phyloP scores from a whole-genome alignment of 1,139 yeast genomes.

The Candida glucosophila region DNA sequence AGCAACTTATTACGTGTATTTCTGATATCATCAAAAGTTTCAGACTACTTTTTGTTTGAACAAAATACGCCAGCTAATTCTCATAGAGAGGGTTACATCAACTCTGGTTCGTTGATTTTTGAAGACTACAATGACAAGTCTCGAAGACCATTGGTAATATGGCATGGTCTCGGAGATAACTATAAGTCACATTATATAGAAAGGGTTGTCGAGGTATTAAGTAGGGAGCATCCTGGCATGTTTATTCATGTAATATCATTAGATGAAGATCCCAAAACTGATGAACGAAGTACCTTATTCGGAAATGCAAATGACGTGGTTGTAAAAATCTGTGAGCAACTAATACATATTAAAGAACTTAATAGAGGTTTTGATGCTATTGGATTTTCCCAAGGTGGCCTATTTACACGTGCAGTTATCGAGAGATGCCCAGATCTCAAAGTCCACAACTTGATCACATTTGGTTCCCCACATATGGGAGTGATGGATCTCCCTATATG shows the following conservation, averaged over 20 bases:
- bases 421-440: slow-evolving; percentile 46
- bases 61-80: too few relatives aligned
- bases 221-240: slow-evolving; percentile 40
- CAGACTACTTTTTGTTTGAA: too few relatives aligned
- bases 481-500: slow-evolving; percentile 64
- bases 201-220: slow-evolving; percentile 34
- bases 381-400: slow-evolving; percentile 81
- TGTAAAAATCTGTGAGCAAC: slow-evolving; percentile 31
- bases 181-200: slow-evolving; percentile 57
- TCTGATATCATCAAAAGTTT: too few relatives aligned
- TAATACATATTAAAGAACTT: slow-evolving; percentile 32
- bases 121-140: too few relatives aligned
- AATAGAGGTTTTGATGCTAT: slow-evolving; percentile 58
- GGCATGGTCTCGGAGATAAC: slow-evolving; percentile 84
- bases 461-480: slow-evolving; percentile 82
- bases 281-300: slow-evolving; percentile 45
- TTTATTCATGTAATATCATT: slow-evolving; percentile 46
- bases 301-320: slow-evolving; percentile 47
- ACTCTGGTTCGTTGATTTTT: too few relatives aligned
- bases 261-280: slow-evolving; percentile 40
- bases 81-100: too few relatives aligned
- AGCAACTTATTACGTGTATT: too few relatives aligned
- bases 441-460: slow-evolving; percentile 52
- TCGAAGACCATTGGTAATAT: slow-evolving; percentile 50
- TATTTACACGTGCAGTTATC: slow-evolving; percentile 57